These are phyloP conservation scores for Diplodia corticola DNA, from an alignment of 2,329 filamentous ascomycete genomes.

Conservation along the genomic window DNA sequence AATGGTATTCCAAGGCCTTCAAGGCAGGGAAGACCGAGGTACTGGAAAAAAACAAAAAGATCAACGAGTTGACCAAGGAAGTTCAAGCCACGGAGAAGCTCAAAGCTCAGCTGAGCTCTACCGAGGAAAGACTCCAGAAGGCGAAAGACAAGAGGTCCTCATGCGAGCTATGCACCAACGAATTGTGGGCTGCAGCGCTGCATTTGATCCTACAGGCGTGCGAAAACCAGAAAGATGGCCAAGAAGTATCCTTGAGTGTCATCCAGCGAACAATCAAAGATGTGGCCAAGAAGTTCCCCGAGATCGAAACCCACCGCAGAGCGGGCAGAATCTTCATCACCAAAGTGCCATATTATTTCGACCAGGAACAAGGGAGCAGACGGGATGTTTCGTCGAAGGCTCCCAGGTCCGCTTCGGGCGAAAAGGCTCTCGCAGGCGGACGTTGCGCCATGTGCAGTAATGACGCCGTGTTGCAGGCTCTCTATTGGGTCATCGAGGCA, in stretches of 20 bases:
- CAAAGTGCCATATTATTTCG: not conserved
- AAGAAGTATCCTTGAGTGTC: not conserved
- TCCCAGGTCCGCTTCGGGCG: too few relatives aligned
- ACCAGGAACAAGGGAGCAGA: not conserved
- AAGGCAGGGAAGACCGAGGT: not conserved
- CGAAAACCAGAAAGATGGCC: not conserved
- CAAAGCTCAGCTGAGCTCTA: not conserved
- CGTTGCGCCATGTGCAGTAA: not conserved
- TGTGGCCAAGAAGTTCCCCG: not conserved
- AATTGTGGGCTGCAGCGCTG: not conserved
- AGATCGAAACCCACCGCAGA: not conserved
- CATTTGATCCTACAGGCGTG: not conserved
- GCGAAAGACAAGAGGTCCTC: not conserved
- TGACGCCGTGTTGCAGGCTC: not conserved
- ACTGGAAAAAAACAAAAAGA: not conserved
- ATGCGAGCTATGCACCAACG: not conserved
- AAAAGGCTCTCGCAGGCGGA: not conserved
- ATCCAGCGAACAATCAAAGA: not conserved
- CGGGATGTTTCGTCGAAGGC: not conserved
- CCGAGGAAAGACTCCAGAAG: not conserved
- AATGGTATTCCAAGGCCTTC: not conserved
- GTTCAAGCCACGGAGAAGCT: not conserved
- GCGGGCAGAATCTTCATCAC: not conserved
- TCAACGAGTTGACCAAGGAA: not conserved
- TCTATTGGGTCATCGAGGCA: not conserved